Conservation (phyloP, 164 flowering plant species). For the Paratinospora sagittata region DNA sequence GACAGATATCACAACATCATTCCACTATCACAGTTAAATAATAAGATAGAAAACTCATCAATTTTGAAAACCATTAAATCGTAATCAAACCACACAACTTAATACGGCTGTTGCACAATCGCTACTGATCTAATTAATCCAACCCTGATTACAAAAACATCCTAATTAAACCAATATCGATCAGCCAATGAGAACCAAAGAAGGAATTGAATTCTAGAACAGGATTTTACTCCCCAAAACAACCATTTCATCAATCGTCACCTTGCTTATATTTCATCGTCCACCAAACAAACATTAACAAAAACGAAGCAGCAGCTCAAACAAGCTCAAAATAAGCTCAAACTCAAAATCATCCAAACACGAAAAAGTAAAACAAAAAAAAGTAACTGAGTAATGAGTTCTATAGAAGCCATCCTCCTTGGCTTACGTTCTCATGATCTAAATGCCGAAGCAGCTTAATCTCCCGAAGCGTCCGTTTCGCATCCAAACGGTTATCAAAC, state of each 20-base stretch:
- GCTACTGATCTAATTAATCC: neutral
- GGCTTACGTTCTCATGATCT: conserved; percentile 85
- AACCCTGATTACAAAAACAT: neutral
- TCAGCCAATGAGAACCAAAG: no score
- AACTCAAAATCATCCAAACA: neutral
- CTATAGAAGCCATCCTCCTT: no score
- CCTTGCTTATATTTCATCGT: neutral
- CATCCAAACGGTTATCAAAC: conserved; percentile 88
- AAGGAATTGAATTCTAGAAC: neutral
- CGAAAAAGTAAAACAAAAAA: neutral
- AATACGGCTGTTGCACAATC: no score
- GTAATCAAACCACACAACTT: neutral
- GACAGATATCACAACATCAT: neutral
- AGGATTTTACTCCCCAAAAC: neutral
- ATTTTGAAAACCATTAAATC: neutral
- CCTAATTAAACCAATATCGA: no score
- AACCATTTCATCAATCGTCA: neutral
- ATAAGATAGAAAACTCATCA: no score
- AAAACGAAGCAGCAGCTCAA: conserved; percentile 1
- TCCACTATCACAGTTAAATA: neutral
- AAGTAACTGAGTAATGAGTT: neutral
- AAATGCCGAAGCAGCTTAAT: conserved; percentile 88
- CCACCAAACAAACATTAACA: neutral
- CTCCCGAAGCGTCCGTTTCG: conserved; percentile 88
- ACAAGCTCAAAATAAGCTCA: neutral